These are phyloP conservation scores for Aureobasidium namibiae DNA, from an alignment of 2,329 filamentous ascomycete species.

Conservation along the genomic window DNA sequence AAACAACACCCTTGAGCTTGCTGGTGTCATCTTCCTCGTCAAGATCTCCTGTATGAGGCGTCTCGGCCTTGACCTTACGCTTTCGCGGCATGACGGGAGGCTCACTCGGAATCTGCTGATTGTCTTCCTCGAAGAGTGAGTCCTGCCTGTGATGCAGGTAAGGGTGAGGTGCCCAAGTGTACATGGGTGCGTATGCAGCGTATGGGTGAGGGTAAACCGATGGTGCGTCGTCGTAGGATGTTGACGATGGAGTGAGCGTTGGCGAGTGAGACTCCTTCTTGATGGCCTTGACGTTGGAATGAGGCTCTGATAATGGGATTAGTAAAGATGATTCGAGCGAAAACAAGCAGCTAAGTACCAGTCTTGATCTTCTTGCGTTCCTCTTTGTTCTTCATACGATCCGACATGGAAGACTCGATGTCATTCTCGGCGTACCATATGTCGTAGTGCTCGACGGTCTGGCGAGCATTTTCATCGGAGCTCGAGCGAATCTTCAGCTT, in stretches of 20 bases:
- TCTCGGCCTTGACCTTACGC: not conserved
- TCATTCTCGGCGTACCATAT: conserved; percentile 67
- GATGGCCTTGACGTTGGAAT: not conserved
- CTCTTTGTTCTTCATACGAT: conserved; percentile 70
- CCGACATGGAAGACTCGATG: conserved; percentile 65
- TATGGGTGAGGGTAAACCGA: conserved; percentile 1
- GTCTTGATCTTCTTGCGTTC: conserved; percentile 10
- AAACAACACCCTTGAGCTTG: conserved; percentile 63
- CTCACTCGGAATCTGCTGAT: conserved; percentile 21
- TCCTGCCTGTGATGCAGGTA: not conserved
- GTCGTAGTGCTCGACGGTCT: conserved; percentile 60
- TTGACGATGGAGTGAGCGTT: conserved; percentile 17
- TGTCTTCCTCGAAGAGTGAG: conserved; percentile 14
- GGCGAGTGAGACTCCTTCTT: not conserved
- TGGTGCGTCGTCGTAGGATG: conserved; percentile 17
- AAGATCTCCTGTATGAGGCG: not conserved
- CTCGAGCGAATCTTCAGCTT: conserved; percentile 67
- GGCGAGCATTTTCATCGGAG: conserved; percentile 53
- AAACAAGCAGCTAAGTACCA: not conserved
- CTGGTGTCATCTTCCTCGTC: conserved; percentile 29
- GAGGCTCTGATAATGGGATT: not conserved
- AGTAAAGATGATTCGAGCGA: not conserved
- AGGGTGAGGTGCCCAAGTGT: not conserved
- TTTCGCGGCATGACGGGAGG: not conserved
- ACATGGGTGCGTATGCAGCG: conserved; percentile 2